Evolutionary conservation across 768 basidiomycete genomes (phyloP), one percentile per base, ranked within the genome.

Genomic region (Kwoniella dendrophila): DNA sequence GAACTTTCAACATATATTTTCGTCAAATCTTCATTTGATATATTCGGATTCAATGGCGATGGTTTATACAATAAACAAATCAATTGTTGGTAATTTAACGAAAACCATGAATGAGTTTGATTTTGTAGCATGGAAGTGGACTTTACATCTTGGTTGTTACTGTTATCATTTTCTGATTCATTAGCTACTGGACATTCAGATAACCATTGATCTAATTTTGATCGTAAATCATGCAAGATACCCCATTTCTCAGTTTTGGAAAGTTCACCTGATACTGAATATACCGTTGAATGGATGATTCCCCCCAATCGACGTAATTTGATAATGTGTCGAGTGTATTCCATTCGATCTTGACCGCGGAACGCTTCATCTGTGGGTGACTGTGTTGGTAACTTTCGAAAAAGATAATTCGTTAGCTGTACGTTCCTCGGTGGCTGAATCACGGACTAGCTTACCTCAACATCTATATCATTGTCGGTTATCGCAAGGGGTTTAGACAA

Each of bases 401-500:
- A 7, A 24, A 16, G 18, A 34, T 54, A 4, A 16, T 2, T 27
- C 41, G 38, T 61, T 34, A 52, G 47, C 43, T 33, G 29, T 38
- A 26, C 16, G 24, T 22, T 27, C 20, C 14, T 4, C 14, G 14
- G 14, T n/a, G 24, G 14, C 10, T 51, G n/a, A 32, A 0, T 16
- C 18, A n/a, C n/a, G 18, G 45, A 26, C 7, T 3, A 16, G 63
- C 71, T 53, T 44, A 72, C 71, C 38, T 67, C 68, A 20, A 66
- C 63, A 33, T 67, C 68, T 18, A 73, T 62, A 45, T 66, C 69
- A 22, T 61, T 56, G 36, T 73, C 72, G 0, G 30, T 43, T 34
- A 73, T 66, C 5, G 60, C 64, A 14, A 73, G 56, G 12, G 72
- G 72, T 44, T 59, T 51, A 4, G 57, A 53, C 7, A 71, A 54